Base-by-base conservation (phyloP, 2,329 filamentous ascomycete genomes). In the Ceratocystis papillata region DNA sequence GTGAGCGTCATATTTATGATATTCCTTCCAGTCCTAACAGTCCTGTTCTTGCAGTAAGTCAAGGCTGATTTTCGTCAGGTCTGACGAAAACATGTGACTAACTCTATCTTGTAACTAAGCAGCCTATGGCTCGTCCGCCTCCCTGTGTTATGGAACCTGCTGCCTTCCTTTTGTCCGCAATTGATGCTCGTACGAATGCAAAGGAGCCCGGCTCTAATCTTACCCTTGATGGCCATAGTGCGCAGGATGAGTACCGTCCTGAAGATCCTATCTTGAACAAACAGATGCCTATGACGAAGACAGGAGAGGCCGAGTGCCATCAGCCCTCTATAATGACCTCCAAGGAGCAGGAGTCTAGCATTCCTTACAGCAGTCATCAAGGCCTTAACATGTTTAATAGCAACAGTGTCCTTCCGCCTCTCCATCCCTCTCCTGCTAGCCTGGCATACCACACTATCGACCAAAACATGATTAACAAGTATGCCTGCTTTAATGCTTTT, bases 1-100 rank as follows among this genome's bases (percentile, higher is more conserved):
- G 79, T 63, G 73, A 77, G 33, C 79, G 83, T 66, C 79, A 83
- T 68, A 67, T 87, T 45, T 87, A 86, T 57, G 83, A 83, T 48
- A 79, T 77, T 50, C 81, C 83, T 17, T 86, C 83, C 45, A 37
- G 63, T 25, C 61, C 63, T 0, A 41, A 12, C 28, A 65, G 50
- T 25, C 67, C 64, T 25, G 15, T 55, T n/a, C 50, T 53, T 33
- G 45, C 33, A 25, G 57, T 65, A 59, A 63, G 64, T 63, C 10
- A 55, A 20, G 30, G 12, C 53, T 37, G 25, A 55, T 20, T 25
- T 55, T 55, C 15, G 46, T 4, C 20, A 5, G 25, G 20, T 28
- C 15, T 53, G 8, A 4, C 10, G 10, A 5, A 15, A 28, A 28
- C 20, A 28, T 15, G 37, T 41, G 22, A 15, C 48, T 53, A 15